Evolutionary conservation across 257 asterid genomes (phyloP), one percentile per base, ranked within the genome.

Genomic region (Verbascum thapsus): DNA sequence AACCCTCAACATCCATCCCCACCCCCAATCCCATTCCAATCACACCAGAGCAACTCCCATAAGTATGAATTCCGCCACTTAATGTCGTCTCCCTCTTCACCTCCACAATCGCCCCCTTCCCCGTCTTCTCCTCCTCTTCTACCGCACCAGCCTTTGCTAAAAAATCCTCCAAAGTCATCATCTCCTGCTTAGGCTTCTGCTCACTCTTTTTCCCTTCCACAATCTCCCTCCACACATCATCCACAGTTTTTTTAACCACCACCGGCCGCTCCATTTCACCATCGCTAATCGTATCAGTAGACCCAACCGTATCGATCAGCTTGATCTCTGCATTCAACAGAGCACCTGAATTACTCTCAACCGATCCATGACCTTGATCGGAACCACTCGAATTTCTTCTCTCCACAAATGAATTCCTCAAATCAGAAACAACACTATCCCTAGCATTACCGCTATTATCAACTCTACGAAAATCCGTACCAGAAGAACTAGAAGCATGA

Each of bases 161-260:
- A 64, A 88, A 91, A 69, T 88, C 97, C 83, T 91, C 98, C 76
- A 92, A 67, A 22, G 96, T 88, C 94, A 88, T 89, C 83, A 85
- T 76, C 70, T 83, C 95, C 74, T 86, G 86, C 72, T 78, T 70
- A 3, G 80, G 82, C 73, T 59, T 53, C 79, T 41, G 67, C 58
- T 83, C 82, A 16, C 38, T 38, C 64, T 64, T 81, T 76, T 85
- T 85, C 71, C 99, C 95, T 12, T 78, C 97, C 70, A 92, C 80
- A 58, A 92, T 92, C 72, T 89, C 96, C 80, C 91, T 87, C 97
- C 96, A 92, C 41, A 92, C 97, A 52, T 87, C 99, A 64, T 92
- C 97, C 74, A 80, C 99, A 53, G 97, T 84, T 70, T 71, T 88
- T 77, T 80, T 79, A 74, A 54, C 75, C 68, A 7, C 70, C 76